These are phyloP conservation scores for Davidsoniella virescens DNA, from an alignment of 2,329 filamentous ascomycete genomes.

Conservation along the genomic window DNA sequence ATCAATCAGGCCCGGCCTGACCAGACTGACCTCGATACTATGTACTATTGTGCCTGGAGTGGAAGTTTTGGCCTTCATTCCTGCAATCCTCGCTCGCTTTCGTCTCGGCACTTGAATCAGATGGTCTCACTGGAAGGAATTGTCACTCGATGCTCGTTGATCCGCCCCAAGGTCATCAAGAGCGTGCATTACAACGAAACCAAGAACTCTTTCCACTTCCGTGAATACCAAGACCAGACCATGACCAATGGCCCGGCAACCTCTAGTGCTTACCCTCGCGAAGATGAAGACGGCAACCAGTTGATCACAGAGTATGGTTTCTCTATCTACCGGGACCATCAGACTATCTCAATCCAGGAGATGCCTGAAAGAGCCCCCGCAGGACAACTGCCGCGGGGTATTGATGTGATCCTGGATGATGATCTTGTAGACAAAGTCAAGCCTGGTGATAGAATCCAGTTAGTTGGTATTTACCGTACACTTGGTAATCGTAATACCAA, in stretches of 20 bases:
- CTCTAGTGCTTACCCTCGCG: constrained; percentile 82
- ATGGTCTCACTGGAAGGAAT: constrained; percentile 98
- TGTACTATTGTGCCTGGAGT: constrained; percentile 94
- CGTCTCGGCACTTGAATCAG: constrained; percentile 76
- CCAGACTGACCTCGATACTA: constrained; percentile 60
- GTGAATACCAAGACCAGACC: constrained; percentile 89
- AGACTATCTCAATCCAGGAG: constrained; percentile 95
- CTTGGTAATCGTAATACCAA: constrained; percentile 88
- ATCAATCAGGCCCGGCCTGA: constrained; percentile 59
- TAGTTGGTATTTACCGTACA: constrained; percentile 91
- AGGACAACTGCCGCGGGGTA: constrained; percentile 83
- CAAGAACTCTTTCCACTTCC: constrained; percentile 71
- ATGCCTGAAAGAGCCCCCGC: constrained; percentile 96
- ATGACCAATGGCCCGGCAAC: constrained; percentile 88
- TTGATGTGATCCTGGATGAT: constrained; percentile 93
- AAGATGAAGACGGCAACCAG: constrained; percentile 84
- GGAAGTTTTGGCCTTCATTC: constrained; percentile 90
- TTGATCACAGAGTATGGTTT: constrained; percentile 92
- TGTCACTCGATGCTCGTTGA: constrained; percentile 87
- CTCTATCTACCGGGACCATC: constrained; percentile 89
- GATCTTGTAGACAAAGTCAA: constrained; percentile 91
- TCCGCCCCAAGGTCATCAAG: constrained; percentile 92
- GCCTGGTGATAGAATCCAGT: constrained; percentile 85
- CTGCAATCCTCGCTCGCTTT: constrained; percentile 85
- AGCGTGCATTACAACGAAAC: constrained; percentile 92